Conservation (phyloP, 2,329 filamentous ascomycete species). For the Raffaelea albimanens region DNA sequence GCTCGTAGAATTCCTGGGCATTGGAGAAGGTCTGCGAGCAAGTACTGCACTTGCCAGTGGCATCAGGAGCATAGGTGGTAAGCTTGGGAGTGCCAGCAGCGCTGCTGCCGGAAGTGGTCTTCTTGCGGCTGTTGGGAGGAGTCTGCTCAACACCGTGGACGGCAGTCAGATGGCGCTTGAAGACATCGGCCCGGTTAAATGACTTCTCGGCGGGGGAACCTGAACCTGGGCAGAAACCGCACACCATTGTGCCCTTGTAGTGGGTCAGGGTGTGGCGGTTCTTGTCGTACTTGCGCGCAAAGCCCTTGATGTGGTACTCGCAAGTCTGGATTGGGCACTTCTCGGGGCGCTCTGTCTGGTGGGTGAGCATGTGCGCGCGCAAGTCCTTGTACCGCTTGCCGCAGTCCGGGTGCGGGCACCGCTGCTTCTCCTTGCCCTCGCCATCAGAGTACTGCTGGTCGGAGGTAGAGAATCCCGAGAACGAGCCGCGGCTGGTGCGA, state of each 20-base stretch:
- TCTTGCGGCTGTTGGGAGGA: constrained; percentile 83
- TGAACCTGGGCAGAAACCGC: constrained; percentile 84
- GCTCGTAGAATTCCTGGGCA: constrained; percentile 97
- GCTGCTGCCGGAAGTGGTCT: constrained; percentile 27
- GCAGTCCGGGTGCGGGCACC: constrained; percentile 77
- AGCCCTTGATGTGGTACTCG: constrained; percentile 87
- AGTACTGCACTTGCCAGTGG: constrained; percentile 90
- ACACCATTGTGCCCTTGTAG: constrained; percentile 97
- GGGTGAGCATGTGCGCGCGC: constrained; percentile 90
- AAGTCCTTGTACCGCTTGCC: constrained; percentile 83
- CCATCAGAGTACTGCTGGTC: constrained; percentile 52
- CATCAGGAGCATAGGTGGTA: constrained; percentile 62
- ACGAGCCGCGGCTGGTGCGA: constrained; percentile 61
- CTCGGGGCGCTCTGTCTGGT: constrained; percentile 81
- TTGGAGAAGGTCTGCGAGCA: constrained; percentile 86
- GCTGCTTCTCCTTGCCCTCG: constrained; percentile 57
- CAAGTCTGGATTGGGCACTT: constrained; percentile 91
- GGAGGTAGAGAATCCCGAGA: constrained; percentile 42
- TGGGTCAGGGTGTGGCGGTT: constrained; percentile 90
- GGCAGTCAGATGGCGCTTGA: constrained; percentile 86
- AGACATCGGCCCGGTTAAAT: constrained; percentile 91
- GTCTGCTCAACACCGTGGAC: constrained; percentile 91
- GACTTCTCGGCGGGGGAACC: constrained; percentile 87
- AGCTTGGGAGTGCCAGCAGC: constrained; percentile 50
- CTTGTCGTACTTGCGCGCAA: constrained; percentile 93